Percentiles rank a stretch among this genome's conserved stretches.
These are phyloP conservation scores for Bassia scoparia DNA, from an alignment of 148 eudicot genomes.

Conservation along the genomic window DNA sequence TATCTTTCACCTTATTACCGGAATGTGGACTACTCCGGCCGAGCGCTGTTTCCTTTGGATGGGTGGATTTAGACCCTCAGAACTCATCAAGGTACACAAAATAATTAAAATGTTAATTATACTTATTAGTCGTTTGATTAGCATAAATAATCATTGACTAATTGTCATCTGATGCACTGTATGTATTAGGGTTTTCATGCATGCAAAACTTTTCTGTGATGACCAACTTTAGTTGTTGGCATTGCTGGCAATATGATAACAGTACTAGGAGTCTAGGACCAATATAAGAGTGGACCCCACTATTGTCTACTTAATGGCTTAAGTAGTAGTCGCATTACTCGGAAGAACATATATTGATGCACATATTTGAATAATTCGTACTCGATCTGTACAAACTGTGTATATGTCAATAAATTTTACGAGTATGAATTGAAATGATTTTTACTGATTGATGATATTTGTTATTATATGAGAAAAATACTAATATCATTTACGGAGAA, in stretches of 20 bases:
- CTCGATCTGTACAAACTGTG: too few relatives aligned
- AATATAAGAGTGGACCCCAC: neutral
- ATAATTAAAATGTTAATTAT: too few relatives aligned
- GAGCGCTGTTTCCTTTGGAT: slow-evolving; percentile 98
- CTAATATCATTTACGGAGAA: too few relatives aligned
- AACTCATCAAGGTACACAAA: slow-evolving; percentile 74
- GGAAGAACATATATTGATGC: too few relatives aligned
- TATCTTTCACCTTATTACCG: slow-evolving; percentile 81
- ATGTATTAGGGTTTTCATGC: slow-evolving; percentile 8
- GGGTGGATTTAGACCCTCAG: slow-evolving; percentile 97
- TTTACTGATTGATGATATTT: too few relatives aligned
- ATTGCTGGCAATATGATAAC: neutral
- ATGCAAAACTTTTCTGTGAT: neutral
- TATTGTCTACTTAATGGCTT: neutral
- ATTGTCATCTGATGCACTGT: neutral
- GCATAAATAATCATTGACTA: neutral
- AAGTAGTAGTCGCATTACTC: neutral
- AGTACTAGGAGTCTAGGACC: neutral
- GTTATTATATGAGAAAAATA: too few relatives aligned
- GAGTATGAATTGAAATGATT: too few relatives aligned
- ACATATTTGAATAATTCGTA: too few relatives aligned
- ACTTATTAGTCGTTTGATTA: neutral
- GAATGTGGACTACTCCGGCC: slow-evolving; percentile 95
- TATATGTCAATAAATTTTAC: too few relatives aligned
- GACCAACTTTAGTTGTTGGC: neutral